These are phyloP conservation scores for Gossypium rotundifolium DNA, from an alignment of 345 rosid species.

Conservation along the genomic window DNA sequence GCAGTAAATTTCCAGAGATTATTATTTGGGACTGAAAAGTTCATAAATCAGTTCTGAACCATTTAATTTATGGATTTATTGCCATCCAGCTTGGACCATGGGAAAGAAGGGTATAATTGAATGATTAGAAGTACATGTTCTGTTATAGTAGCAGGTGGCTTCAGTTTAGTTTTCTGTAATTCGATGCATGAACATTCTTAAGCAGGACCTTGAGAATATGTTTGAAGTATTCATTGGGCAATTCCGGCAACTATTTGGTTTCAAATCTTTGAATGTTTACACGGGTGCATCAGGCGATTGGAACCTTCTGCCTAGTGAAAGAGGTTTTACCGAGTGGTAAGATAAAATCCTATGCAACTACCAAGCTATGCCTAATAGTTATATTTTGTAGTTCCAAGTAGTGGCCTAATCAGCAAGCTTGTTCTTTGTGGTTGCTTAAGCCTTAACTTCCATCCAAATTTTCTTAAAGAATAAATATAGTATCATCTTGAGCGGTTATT, in stretches of 20 bases:
- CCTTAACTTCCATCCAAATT: not conserved
- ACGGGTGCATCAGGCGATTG: constrained; percentile 51
- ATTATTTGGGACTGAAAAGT: not conserved
- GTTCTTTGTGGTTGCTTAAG: not conserved
- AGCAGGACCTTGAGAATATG: constrained; percentile 71
- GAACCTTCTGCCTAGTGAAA: constrained; percentile 64
- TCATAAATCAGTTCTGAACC: not conserved
- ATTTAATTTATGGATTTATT: not conserved
- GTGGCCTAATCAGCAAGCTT: not conserved
- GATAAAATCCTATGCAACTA: constrained; percentile 5
- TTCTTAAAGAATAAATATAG: not conserved
- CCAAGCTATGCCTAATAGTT: not conserved
- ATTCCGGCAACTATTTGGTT: constrained; percentile 80
- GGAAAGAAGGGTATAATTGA: not conserved
- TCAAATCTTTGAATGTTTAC: constrained; percentile 51
- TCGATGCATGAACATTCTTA: constrained; percentile 20
- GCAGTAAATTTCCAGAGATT: not conserved
- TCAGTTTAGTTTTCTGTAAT: constrained; percentile 18
- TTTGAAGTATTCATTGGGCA: constrained; percentile 92
- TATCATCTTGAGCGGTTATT: not conserved
- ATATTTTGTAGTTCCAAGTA: not conserved
- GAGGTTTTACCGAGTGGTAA: constrained; percentile 91
- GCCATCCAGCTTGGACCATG: not conserved
- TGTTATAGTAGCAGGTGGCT: constrained; percentile 8
- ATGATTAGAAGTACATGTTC: constrained; percentile 4